Conservation (phyloP, 1,139 yeast genomes). For the Zygoascus sp. region DNA sequence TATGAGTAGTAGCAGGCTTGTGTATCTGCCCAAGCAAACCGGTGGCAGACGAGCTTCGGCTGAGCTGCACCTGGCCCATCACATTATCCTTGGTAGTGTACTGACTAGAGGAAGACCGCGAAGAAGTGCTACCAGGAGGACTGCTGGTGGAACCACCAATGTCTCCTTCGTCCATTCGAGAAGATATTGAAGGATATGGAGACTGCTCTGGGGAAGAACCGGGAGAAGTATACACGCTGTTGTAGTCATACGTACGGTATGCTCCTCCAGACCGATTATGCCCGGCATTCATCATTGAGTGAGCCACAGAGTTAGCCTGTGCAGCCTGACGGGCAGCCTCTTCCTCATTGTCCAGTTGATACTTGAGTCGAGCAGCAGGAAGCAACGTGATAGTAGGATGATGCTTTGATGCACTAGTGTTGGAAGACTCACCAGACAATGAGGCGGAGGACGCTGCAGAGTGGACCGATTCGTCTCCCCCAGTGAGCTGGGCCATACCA, state of each 20-base stretch:
- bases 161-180: conserved; percentile 6
- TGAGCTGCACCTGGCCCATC: conserved; percentile 22
- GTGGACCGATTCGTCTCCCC: conserved; percentile 9
- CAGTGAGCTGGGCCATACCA: conserved; percentile 12
- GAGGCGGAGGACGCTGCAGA: neutral
- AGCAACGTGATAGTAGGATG: conserved; percentile 58
- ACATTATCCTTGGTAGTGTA: conserved; percentile 23
- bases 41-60: conserved; percentile 16
- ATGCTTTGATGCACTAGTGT: neutral
- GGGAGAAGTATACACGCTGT: conserved; percentile 57
- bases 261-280: conserved; percentile 53
- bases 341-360: conserved; percentile 71
- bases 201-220: conserved; percentile 25
- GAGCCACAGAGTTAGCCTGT: conserved; percentile 30
- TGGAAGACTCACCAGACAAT: neutral
- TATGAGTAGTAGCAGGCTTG: conserved; percentile 1
- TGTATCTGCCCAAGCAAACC: conserved; percentile 14
- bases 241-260: conserved; percentile 74
- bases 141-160: neutral
- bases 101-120: conserved; percentile 15
- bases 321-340: conserved; percentile 49
- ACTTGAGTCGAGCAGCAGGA: conserved; percentile 79
- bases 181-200: conserved; percentile 19
- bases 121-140: conserved; percentile 7
- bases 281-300: conserved; percentile 40